phyloP scores from a whole-genome alignment of 2,329 filamentous ascomycete species.

The Colletotrichum sp. region DNA sequence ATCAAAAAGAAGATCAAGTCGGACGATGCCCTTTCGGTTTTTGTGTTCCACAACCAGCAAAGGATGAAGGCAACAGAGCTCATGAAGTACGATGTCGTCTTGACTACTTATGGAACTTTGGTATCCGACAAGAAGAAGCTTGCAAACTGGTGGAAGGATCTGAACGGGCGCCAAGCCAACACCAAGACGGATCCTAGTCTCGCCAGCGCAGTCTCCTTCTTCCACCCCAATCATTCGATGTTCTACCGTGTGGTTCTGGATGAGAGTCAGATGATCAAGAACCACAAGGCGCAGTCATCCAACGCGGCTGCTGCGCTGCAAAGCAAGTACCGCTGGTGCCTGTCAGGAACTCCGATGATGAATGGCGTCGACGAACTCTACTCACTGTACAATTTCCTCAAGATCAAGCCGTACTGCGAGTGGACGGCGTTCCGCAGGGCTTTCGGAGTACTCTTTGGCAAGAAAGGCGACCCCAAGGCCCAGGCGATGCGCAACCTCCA shows the following conservation, averaged over 20 bases:
- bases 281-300: conserved; percentile 64
- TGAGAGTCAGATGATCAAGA: conserved; percentile 84
- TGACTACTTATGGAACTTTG: conserved; percentile 80
- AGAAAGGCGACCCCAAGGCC: conserved; percentile 52
- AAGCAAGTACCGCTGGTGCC: conserved; percentile 70
- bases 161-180: conserved; percentile 41
- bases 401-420: conserved; percentile 75
- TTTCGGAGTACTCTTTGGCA: conserved; percentile 46
- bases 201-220: conserved; percentile 54
- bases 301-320: conserved; percentile 52
- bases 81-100: conserved; percentile 71
- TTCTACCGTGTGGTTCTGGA: conserved; percentile 79
- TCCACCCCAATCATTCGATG: conserved; percentile 60
- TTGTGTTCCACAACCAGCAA: conserved; percentile 67
- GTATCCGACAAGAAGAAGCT: conserved; percentile 69
- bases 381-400: conserved; percentile 77
- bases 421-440: conserved; percentile 63
- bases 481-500: conserved; percentile 76
- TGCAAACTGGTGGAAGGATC: conserved; percentile 38
- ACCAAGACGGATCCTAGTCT: conserved; percentile 41
- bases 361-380: conserved; percentile 81
- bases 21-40: conserved; percentile 64
- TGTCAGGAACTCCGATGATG: conserved; percentile 89
- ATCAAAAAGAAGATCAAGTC: conserved; percentile 72
- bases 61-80: conserved; percentile 66